Base-by-base conservation (phyloP, 2,329 filamentous ascomycete species). In the Rutstroemia sp. region DNA sequence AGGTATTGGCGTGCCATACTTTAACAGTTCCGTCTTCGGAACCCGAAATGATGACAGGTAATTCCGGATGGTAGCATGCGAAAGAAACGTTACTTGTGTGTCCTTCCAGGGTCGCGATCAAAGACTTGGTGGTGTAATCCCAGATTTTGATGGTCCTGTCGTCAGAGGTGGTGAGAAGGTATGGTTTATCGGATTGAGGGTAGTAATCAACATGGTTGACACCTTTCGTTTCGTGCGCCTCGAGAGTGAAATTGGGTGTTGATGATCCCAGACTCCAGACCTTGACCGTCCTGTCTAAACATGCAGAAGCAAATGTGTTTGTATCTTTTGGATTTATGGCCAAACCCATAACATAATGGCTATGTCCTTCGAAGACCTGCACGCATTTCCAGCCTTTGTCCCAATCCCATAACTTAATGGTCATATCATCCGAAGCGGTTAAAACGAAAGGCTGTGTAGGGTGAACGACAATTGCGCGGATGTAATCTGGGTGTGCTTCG, bases 81-180 rank as follows among this genome's bases (percentile, higher is more conserved):
- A 97, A 99, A 2, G 92, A 96, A 48, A 99, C 94, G 68, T 99
- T 99, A 73, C 92, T 96, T 30, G 91, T 95, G 73, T 99, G 94
- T 27, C 94, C 94, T 73, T 99, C 94, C 48, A 99, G 80, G 2
- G 92, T 97, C 30, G 94, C 94, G 69, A 97, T 96, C 63, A 97
- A 78, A 12, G 91, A 94, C 75, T 99, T 99, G 49, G 92, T 97
- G 12, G 92, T 97, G 77, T 99, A 97, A 71, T 99, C 94, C 92
- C 94, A 99, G 55, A 99, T 84, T 78, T 97, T 97, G 66, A 97
- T 90, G 0, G 92, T 97, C 67, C 89, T 85, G 73, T 97, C 94
- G 71, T 99, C 94, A 7, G 91, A 96, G 14, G 92, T 96, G 23
- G 94, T 99, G 61, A 99, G 85, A 47, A 99, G 85, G 69, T 99